These are phyloP conservation scores for Endocarpon pusillum DNA, from an alignment of 495 filamentous ascomycete genomes.

Conservation along the genomic window DNA sequence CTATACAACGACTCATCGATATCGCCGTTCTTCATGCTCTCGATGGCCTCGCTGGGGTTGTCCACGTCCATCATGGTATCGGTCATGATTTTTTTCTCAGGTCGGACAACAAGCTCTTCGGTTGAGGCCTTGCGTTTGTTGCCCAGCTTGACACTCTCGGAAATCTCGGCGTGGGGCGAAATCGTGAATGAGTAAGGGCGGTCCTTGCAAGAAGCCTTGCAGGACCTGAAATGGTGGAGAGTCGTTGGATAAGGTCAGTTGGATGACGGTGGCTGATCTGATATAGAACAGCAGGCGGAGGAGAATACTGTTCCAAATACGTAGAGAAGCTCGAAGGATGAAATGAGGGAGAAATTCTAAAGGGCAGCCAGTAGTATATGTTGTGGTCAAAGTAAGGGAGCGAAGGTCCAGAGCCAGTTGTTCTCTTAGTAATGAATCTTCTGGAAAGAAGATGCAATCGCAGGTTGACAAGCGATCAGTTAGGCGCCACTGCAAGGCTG, in stretches of 20 bases:
- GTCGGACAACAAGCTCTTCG: slow-evolving; percentile 48
- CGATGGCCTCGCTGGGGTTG: slow-evolving; percentile 34
- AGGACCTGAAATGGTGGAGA: too few species aligned
- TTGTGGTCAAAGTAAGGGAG: too few species aligned
- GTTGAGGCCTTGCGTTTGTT: slow-evolving; percentile 68
- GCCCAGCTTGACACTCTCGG: slow-evolving; percentile 49
- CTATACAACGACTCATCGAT: slow-evolving; percentile 98
- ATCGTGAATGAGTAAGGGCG: slow-evolving; percentile 32
- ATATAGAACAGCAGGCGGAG: slow-evolving; percentile 17
- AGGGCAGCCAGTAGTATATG: too few species aligned
- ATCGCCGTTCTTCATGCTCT: slow-evolving; percentile 45
- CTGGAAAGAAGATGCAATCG: not conserved
- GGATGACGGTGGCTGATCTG: slow-evolving; percentile 15
- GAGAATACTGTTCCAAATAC: slow-evolving; percentile 4
- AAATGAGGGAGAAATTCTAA: too few species aligned
- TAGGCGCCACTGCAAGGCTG: too few species aligned
- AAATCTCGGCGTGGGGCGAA: slow-evolving; percentile 36
- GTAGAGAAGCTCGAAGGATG: too few species aligned
- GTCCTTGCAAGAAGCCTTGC: slow-evolving; percentile 34
- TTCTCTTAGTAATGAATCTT: too few species aligned
- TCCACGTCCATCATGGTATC: slow-evolving; percentile 77
- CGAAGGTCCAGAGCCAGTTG: too few species aligned
- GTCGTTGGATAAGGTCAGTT: too few species aligned
- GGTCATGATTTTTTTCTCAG: slow-evolving; percentile 69
- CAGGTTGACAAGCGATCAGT: too few species aligned